Evolutionary conservation across 129 eudicot genomes (phyloP).

Genomic region (Chrysanthemum seticuspe): DNA sequence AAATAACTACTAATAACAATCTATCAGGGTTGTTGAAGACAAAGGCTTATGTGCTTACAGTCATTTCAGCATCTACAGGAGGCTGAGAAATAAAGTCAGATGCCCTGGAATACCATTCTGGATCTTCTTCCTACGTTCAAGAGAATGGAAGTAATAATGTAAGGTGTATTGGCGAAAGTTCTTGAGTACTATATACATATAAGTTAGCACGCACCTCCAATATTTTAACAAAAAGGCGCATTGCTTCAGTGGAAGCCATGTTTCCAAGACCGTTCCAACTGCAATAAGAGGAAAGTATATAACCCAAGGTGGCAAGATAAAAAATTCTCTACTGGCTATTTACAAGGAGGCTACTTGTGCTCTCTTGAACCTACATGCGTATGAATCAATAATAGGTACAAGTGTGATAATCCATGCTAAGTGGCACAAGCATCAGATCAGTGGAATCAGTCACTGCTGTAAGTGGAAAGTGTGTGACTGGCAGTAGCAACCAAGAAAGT

Average conservation of each 20-base stretch:
- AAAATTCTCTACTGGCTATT: not conserved
- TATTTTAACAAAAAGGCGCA: constrained; percentile 96
- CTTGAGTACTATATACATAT: constrained; percentile 7
- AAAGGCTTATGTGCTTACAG: constrained; percentile 42
- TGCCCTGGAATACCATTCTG: constrained; percentile 96
- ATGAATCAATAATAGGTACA: too few relatives aligned
- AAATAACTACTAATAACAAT: too few relatives aligned
- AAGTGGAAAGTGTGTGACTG: too few relatives aligned
- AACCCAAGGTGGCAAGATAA: not conserved
- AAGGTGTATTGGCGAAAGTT: constrained; percentile 9
- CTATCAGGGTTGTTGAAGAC: too few relatives aligned
- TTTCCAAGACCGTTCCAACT: constrained; percentile 96
- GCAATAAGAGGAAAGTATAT: constrained; percentile 27
- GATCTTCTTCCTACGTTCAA: constrained; percentile 89
- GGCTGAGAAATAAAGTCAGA: constrained; percentile 69
- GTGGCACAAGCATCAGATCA: too few relatives aligned
- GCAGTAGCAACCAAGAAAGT: too few relatives aligned
- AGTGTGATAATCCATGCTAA: too few relatives aligned
- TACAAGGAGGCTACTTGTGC: not conserved
- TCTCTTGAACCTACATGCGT: too few relatives aligned
- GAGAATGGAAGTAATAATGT: not conserved
- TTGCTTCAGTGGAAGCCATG: constrained; percentile 97
- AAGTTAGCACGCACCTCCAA: constrained; percentile 60
- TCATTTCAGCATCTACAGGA: constrained; percentile 66
- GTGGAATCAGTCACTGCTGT: too few relatives aligned